Base-by-base conservation (phyloP, 2,329 filamentous ascomycete species). In the Scolecobasidium constrictum region DNA sequence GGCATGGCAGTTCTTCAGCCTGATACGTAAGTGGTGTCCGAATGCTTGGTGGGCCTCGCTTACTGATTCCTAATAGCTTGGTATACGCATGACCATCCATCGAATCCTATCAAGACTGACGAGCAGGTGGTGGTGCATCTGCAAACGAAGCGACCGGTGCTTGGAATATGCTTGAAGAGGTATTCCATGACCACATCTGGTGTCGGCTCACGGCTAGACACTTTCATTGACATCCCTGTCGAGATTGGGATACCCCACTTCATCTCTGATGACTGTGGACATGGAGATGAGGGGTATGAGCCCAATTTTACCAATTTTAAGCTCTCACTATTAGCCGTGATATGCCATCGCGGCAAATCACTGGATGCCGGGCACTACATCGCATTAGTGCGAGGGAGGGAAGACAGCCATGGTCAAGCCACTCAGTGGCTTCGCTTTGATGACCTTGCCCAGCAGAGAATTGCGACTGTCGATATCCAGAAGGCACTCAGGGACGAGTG, bases 1-100 rank as follows among this genome's bases (percentile, higher is more conserved):
- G 28, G 92, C 92, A 2, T 96, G 88, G 87, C 90, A 95, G 55
- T 94, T 96, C 56, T 96, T 95, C 64, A 86, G 84, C 54, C 68
- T 96, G 19, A 86, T 95, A 53, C 88, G 83, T 87, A 67, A 64
- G 83, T 71, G 33, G 33, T 45, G 49, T 48, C 66, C n/a, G n/a
- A n/a, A n/a, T n/a, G n/a, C n/a, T n/a, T n/a, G n/a, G n/a, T n/a
- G n/a, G n/a, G n/a, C n/a, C n/a, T n/a, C 37, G 7, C 6, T 16
- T 9, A 20, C 17, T 26, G 17, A 19, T 36, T 9, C 9, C 9
- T 9, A 31, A 7, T 54, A 88, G 83, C 88, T 20, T 95, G 88
- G 88, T 87, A 94, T 57, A 86, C 86, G 2, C 71, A 80, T 51
- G 75, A 78, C 43, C 68, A 70, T 13, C 73, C 75, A 5, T 71